phyloP scores from a whole-genome alignment of 2,329 filamentous ascomycete species.

The Colletotrichum navitas region DNA sequence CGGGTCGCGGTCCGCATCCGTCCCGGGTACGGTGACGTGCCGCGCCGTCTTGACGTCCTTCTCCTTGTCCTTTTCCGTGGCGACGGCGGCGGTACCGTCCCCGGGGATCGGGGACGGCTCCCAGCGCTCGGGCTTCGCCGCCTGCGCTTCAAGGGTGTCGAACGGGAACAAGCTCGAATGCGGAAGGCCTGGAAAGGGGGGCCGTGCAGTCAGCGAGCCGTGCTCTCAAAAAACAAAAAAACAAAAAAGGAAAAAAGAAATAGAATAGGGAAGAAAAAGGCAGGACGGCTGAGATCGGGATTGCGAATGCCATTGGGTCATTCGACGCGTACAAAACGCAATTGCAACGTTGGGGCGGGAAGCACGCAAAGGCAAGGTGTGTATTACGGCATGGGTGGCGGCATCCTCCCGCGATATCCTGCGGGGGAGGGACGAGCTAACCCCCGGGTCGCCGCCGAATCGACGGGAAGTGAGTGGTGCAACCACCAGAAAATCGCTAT shows the following conservation, averaged over 20 bases:
- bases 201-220: constrained; percentile 7
- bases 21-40: constrained; percentile 78
- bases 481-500: neutral
- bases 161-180: constrained; percentile 88
- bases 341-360: neutral
- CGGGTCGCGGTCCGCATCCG: constrained; percentile 67
- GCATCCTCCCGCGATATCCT: constrained; percentile 18
- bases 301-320: constrained; percentile 8
- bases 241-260: neutral
- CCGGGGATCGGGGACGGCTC: constrained; percentile 69
- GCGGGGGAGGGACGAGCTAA: neutral
- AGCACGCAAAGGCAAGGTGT: constrained; percentile 38
- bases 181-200: constrained; percentile 73
- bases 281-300: constrained; percentile 2
- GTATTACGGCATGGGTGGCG: constrained; percentile 36
- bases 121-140: constrained; percentile 81
- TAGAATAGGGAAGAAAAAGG: neutral
- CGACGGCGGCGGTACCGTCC: constrained; percentile 50
- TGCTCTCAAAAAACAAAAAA: neutral
- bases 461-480: neutral
- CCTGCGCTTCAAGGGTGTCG: constrained; percentile 87
- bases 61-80: neutral
- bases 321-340: neutral
- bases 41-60: constrained; percentile 48
- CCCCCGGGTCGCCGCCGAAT: neutral